Conservation (phyloP, 176 grass and related monocot species). For the Musa troglodytarum region DNA sequence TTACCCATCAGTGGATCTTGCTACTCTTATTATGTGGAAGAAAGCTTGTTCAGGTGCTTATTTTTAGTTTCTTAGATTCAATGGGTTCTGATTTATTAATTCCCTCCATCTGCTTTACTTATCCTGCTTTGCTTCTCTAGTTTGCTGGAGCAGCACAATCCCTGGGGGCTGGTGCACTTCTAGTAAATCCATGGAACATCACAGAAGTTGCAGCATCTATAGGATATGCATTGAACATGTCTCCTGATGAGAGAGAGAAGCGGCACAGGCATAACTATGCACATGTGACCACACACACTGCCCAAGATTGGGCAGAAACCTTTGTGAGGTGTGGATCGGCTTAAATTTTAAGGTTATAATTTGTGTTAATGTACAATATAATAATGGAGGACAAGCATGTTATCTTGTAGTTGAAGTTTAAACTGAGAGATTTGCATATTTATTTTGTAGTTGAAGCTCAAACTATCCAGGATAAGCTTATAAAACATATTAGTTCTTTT, state of each 20-base stretch:
- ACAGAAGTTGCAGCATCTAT: slow-evolving; percentile 83
- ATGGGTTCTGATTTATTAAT: too few relatives aligned
- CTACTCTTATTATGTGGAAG: not conserved
- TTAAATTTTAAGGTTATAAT: not conserved
- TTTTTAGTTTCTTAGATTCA: too few relatives aligned
- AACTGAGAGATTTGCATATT: not conserved
- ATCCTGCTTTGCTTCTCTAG: slow-evolving; percentile 42
- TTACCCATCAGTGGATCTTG: too few relatives aligned
- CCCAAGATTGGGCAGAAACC: slow-evolving; percentile 99
- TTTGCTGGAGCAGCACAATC: slow-evolving; percentile 99
- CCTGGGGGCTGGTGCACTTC: slow-evolving; percentile 90
- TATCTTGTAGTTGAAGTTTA: not conserved
- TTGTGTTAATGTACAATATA: not conserved
- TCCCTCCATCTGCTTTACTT: not conserved
- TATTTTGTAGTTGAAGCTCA: not conserved
- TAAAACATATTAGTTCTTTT: too few relatives aligned
- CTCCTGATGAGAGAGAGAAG: slow-evolving; percentile 82
- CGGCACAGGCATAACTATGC: slow-evolving; percentile 96
- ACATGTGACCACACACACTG: slow-evolving; percentile 89
- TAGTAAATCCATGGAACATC: slow-evolving; percentile 98
- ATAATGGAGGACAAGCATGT: not conserved
- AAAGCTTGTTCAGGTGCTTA: not conserved
- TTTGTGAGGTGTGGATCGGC: slow-evolving; percentile 63
- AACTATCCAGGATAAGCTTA: too few relatives aligned
- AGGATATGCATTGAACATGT: slow-evolving; percentile 54